Conservation (phyloP, 2,329 filamentous ascomycete genomes). For the Ophiosphaerella narmari region DNA sequence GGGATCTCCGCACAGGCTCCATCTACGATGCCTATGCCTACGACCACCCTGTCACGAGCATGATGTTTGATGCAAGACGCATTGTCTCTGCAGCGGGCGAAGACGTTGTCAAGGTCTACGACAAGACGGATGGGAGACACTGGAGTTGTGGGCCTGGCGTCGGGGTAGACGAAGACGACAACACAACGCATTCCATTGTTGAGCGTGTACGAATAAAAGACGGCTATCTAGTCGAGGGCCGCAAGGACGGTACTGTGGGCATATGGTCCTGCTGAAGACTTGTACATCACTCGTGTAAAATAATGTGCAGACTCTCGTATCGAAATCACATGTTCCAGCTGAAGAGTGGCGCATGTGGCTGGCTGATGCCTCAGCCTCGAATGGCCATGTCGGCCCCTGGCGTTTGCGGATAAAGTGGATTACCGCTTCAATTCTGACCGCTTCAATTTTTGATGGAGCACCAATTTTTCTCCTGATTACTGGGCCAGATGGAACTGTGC, state of each 20-base stretch:
- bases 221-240: conserved; percentile 89
- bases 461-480: too few species aligned
- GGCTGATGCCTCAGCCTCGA: too few species aligned
- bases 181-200: conserved; percentile 61
- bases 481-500: conserved; percentile 12
- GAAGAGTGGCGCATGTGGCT: too few species aligned
- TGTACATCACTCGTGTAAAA: conserved; percentile 13
- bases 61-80: conserved; percentile 93
- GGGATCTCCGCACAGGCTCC: conserved; percentile 94
- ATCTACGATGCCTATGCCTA: conserved; percentile 97
- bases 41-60: conserved; percentile 86
- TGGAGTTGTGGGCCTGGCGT: conserved; percentile 94
- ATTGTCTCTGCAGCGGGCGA: conserved; percentile 92
- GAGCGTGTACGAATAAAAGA: conserved; percentile 90
- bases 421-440: too few species aligned
- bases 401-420: too few species aligned
- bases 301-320: background rate
- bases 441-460: background rate
- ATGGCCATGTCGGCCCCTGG: too few species aligned
- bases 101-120: conserved; percentile 95
- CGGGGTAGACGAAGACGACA: conserved; percentile 66
- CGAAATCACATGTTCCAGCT: background rate
- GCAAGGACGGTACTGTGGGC: conserved; percentile 83
- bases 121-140: conserved; percentile 92
- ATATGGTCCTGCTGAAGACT: conserved; percentile 67